Evolutionary conservation across 2,329 filamentous ascomycete genomes (phyloP).

Genomic region (Penicillium sp.): DNA sequence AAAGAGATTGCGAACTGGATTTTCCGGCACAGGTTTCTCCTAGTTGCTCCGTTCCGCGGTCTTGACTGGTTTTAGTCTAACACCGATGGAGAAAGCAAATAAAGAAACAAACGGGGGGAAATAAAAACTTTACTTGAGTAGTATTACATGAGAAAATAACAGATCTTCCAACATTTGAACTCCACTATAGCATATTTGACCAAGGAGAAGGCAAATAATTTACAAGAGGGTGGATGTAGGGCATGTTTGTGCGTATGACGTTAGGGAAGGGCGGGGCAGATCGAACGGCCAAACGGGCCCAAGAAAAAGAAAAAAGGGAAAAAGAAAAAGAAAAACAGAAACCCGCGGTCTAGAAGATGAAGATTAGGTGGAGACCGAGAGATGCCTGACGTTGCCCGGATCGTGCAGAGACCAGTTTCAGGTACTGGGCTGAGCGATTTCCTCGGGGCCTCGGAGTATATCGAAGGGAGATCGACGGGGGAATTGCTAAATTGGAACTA

Average conservation of each 20-base stretch:
- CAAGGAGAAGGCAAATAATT: not conserved
- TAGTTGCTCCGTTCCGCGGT: not conserved
- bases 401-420: constrained; percentile 24
- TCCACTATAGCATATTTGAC: not conserved
- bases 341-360: constrained; percentile 1
- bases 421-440: constrained; percentile 20
- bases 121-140: not conserved
- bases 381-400: constrained; percentile 12
- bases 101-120: not conserved
- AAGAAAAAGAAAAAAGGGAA: not conserved
- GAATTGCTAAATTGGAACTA: not conserved
- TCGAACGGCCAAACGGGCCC: constrained; percentile 7
- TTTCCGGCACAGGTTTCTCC: not conserved
- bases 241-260: constrained; percentile 9
- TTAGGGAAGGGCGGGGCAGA: not conserved
- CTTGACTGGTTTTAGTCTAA: not conserved
- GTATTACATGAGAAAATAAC: not conserved
- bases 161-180: not conserved
- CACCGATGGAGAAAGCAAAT: not conserved
- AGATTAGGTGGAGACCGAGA: constrained; percentile 8
- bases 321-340: not conserved
- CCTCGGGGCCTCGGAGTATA: constrained; percentile 26
- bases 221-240: not conserved
- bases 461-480: constrained; percentile 18
- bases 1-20: not conserved